Evolutionary conservation across 371 early-diverging fungal species (phyloP).

Genomic region (Mortierella sp.): DNA sequence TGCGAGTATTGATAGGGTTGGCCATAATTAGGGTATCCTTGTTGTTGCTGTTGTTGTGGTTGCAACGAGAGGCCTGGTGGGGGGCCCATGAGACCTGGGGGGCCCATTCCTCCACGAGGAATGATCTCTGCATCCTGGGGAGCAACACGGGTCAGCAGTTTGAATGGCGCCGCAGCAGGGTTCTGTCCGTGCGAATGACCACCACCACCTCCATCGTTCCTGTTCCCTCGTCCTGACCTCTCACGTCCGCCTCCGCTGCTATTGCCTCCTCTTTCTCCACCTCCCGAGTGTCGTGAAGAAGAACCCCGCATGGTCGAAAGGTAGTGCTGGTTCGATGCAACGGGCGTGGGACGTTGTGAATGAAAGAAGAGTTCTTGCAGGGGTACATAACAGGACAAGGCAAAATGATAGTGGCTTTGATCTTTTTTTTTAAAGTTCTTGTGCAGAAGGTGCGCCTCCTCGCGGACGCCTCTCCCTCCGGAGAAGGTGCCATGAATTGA

Average conservation of each 20-base stretch:
- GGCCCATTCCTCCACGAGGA: conserved; percentile 13
- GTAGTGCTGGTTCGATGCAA: background rate
- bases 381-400: background rate
- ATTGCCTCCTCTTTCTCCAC: conserved; percentile 14
- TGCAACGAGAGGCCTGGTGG: conserved; percentile 15
- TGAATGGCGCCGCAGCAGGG: conserved; percentile 27
- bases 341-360: background rate
- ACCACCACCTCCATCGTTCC: conserved; percentile 2
- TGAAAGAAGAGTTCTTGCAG: background rate
- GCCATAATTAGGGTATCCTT: conserved; percentile 20
- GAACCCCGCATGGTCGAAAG: conserved; percentile 33
- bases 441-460: no score
- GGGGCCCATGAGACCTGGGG: background rate
- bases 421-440: no score
- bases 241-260: background rate
- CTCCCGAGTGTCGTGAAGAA: conserved; percentile 29
- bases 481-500: no score
- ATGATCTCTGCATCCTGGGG: conserved; percentile 22
- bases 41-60: conserved; percentile 13
- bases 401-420: background rate
- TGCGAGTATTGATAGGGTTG: conserved; percentile 11
- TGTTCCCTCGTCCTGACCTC: conserved; percentile 1
- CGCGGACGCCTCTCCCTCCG: no score
- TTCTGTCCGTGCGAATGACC: background rate
- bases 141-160: conserved; percentile 26